A percentile compares a stretch with the other conserved stretches of the same genome.
Conservation (phyloP, 257 asterid species). For the Solanum pimpinellifolium region DNA sequence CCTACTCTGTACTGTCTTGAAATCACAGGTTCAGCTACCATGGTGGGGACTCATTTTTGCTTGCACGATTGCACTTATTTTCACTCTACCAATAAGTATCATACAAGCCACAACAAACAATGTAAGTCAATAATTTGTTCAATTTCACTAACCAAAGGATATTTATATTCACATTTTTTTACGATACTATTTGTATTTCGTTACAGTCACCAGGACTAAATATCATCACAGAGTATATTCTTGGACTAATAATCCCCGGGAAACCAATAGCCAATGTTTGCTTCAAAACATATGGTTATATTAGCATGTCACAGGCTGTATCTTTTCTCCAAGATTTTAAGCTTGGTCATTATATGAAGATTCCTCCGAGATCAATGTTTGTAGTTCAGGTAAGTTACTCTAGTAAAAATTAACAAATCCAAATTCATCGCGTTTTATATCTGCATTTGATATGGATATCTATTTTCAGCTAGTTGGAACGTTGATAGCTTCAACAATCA, state of each 20-base stretch:
- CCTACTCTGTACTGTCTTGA: conserved; percentile 40
- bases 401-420: not conserved
- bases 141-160: not conserved
- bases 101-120: conserved; percentile 73
- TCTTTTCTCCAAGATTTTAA: conserved; percentile 69
- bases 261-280: conserved; percentile 74
- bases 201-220: conserved; percentile 59
- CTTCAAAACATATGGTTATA: conserved; percentile 76
- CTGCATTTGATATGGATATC: not conserved
- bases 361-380: conserved; percentile 83
- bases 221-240: conserved; percentile 49
- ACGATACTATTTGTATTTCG: not conserved
- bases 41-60: conserved; percentile 77
- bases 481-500: conserved; percentile 47
- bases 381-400: conserved; percentile 42
- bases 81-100: conserved; percentile 67
- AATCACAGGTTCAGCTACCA: conserved; percentile 53
- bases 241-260: conserved; percentile 55
- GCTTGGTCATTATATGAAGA: conserved; percentile 84
- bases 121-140: conserved; percentile 7
- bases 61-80: conserved; percentile 24
- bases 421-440: not conserved
- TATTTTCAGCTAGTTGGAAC: conserved; percentile 45
- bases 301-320: conserved; percentile 69
- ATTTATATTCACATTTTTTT: not conserved